Conservation (phyloP, 495 filamentous ascomycete species). For the Xanthoparmelia taractica region DNA sequence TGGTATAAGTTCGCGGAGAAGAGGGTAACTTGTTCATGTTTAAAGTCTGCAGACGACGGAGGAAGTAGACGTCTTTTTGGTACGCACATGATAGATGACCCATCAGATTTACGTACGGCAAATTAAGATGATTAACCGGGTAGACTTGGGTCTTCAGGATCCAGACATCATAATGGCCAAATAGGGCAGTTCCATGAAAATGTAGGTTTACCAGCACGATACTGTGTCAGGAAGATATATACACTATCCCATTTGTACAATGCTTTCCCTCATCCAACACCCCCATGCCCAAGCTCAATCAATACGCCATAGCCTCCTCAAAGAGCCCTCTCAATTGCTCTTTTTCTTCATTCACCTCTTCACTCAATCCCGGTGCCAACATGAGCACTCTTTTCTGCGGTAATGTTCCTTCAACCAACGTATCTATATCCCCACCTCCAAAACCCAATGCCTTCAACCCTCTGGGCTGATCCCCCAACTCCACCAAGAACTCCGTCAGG, state of each 20-base stretch:
- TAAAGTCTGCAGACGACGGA: no score
- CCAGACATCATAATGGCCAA: no score
- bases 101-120: no score
- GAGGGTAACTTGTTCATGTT: no score
- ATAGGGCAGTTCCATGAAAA: no score
- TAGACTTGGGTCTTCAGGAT: not conserved
- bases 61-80: no score
- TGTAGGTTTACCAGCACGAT: no score
- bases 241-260: conserved; percentile 13
- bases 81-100: no score
- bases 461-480: conserved; percentile 81
- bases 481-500: conserved; percentile 65
- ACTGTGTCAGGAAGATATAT: no score
- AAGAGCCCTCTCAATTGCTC: conserved; percentile 57
- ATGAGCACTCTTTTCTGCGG: conserved; percentile 85
- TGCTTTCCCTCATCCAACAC: not conserved
- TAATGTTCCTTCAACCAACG: conserved; percentile 84
- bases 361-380: conserved; percentile 75
- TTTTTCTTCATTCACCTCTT: conserved; percentile 54
- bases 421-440: conserved; percentile 60
- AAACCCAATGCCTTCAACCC: conserved; percentile 84
- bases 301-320: conserved; percentile 61
- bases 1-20: no score
- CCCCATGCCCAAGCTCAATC: conserved; percentile 24
- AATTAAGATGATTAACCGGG: no score